phyloP scores from a whole-genome alignment of 495 filamentous ascomycete species.

The Lepidopterella palustris region DNA sequence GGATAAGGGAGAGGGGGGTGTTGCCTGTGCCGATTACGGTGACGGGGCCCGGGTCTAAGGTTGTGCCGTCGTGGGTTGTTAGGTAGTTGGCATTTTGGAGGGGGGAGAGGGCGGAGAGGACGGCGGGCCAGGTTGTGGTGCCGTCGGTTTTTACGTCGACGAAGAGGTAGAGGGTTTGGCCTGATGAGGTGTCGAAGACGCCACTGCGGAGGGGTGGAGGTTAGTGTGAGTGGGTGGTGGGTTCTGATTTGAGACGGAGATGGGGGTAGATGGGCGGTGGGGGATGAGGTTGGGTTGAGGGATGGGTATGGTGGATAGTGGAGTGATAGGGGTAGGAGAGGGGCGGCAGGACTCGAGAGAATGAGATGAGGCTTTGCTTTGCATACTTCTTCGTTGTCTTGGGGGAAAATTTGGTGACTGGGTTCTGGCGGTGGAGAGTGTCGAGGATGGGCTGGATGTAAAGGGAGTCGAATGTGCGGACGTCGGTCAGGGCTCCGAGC shows the following conservation, averaged over 20 bases:
- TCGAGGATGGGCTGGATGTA: conserved; percentile 39
- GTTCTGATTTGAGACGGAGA: neutral
- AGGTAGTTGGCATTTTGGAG: conserved; percentile 30
- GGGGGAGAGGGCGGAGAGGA: conserved; percentile 33
- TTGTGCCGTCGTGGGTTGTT: conserved; percentile 30
- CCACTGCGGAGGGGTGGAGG: conserved; percentile 20
- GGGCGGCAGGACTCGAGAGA: too few species aligned
- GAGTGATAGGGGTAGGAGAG: too few species aligned
- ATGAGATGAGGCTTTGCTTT: neutral
- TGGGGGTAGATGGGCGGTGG: too few species aligned
- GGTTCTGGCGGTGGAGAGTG: conserved; percentile 35
- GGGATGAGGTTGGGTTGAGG: too few species aligned
- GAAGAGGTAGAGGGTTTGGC: conserved; percentile 40
- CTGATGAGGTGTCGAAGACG: conserved; percentile 34
- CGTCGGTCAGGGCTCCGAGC: conserved; percentile 30
- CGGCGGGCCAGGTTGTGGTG: conserved; percentile 30
- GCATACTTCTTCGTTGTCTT: conserved; percentile 27
- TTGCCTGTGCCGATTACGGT: conserved; percentile 40
- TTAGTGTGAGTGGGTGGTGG: neutral
- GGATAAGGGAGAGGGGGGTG: conserved; percentile 41
- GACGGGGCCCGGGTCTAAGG: conserved; percentile 27
- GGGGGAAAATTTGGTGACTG: conserved; percentile 28
- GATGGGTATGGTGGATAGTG: too few species aligned
- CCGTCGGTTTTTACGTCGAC: conserved; percentile 39
- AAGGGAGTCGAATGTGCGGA: conserved; percentile 37